Evolutionary conservation across 441 rosid species (phyloP), one percentile per base, ranked within the genome.

Genomic region (Codiaeum variegatum): DNA sequence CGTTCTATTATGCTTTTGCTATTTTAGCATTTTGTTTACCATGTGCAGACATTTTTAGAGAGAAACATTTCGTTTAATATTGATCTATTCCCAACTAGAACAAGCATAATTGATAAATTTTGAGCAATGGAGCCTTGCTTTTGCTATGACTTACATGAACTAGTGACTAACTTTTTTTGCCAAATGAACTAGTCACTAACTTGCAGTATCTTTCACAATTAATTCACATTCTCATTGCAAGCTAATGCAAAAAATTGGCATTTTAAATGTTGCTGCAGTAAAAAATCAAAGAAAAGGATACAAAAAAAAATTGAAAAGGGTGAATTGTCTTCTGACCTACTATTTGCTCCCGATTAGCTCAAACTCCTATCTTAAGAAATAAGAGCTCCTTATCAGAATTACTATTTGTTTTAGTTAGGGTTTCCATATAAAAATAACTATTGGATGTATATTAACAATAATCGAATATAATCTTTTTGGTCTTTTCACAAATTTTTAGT

Each of bases 151-250:
- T 9, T 26, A 13, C 51, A 21, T 24, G 42, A 34, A 6, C 21
- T 21, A 38, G 42, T 38, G 11, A 38, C 42, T 38, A 38, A n/a
- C n/a, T n/a, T n/a, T n/a, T n/a, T n/a, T n/a, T n/a, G n/a, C n/a
- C n/a, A n/a, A n/a, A 36, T 40, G 6, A 47, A 16, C 52, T 47
- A 1, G 29, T n/a, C 28, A 62, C 18, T 36, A 62, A 32, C 38
- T 63, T 63, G 49, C 66, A 21, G 49, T 6, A n/a, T 42, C 11
- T 64, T 64, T 40, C 29, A 40, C 31, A 63, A 63, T 63, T n/a
- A 4, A n/a, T 63, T 40, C 40, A 23, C 40, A 38, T 26, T 60
- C 36, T 65, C 5, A 26, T 15, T 62, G 28, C 46, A 46, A 66
- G 55, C 24, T 18, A 44, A 23, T 24, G 52, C 52, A 23, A 8